phyloP scores from a whole-genome alignment of 257 asterid genomes.

The Primulina huaijiensis region DNA sequence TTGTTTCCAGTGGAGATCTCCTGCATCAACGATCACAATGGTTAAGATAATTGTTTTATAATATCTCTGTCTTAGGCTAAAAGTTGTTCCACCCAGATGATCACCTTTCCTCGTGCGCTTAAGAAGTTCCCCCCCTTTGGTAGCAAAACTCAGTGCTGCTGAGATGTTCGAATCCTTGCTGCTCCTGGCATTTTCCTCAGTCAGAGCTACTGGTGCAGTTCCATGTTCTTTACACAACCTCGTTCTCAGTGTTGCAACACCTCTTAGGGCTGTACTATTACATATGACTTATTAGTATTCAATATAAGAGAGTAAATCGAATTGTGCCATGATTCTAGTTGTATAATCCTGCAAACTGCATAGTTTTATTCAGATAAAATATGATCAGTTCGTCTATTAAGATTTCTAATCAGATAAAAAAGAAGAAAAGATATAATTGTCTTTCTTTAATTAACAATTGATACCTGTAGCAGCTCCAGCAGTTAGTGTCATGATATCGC shows the following conservation, averaged over 20 bases:
- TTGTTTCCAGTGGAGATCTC: conserved; percentile 89
- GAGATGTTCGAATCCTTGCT: conserved; percentile 49
- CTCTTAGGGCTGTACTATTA: conserved; percentile 57
- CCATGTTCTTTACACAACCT: conserved; percentile 58
- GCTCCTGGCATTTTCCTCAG: conserved; percentile 42
- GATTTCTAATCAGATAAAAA: too few relatives aligned
- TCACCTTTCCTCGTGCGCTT: conserved; percentile 87
- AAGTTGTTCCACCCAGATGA: background rate
- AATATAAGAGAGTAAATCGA: background rate
- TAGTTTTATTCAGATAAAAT: background rate
- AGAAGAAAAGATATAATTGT: too few relatives aligned
- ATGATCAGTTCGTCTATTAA: too few relatives aligned
- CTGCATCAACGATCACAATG: conserved; percentile 36
- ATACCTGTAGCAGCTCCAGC: conserved; percentile 94
- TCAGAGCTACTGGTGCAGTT: conserved; percentile 37
- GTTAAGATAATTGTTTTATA: background rate
- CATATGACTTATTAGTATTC: background rate
- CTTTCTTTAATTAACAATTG: background rate
- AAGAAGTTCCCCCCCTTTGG: conserved; percentile 72
- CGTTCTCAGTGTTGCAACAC: conserved; percentile 71
- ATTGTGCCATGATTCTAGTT: background rate
- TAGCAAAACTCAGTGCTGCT: conserved; percentile 47
- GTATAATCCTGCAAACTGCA: background rate
- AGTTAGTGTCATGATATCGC: conserved; percentile 80
- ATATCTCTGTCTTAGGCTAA: conserved; percentile 2